Evolutionary conservation across 306 rosid species (phyloP).

Genomic region (Casuarina cunninghamiana): DNA sequence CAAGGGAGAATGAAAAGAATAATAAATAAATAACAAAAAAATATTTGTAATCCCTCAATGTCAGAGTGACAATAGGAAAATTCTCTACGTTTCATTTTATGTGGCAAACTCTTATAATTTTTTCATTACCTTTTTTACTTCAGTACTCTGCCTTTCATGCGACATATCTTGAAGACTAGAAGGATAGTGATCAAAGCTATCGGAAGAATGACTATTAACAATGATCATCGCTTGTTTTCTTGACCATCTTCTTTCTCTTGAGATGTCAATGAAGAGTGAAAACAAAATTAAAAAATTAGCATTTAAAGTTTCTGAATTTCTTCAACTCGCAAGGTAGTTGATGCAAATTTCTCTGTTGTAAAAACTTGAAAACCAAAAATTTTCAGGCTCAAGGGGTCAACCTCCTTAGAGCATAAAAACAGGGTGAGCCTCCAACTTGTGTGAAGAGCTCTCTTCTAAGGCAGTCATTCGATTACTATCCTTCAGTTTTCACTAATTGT

Average conservation of each 20-base stretch:
- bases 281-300: not conserved
- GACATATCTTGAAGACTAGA: constrained; percentile 7
- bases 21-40: not conserved
- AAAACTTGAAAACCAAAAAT: too few species aligned
- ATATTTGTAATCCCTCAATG: not conserved
- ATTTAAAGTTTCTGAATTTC: not conserved
- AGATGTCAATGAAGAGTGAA: constrained; percentile 17
- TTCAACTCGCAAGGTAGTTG: not conserved
- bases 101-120: not conserved
- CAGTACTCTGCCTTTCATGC: constrained; percentile 4
- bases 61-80: not conserved
- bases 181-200: constrained; percentile 12
- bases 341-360: not conserved
- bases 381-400: not conserved
- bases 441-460: not conserved
- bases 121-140: constrained; percentile 25
- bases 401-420: too few species aligned
- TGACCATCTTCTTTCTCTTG: constrained; percentile 21
- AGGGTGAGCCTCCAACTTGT: not conserved
- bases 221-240: constrained; percentile 4
- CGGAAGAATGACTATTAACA: constrained; percentile 24
- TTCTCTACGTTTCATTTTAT: not conserved
- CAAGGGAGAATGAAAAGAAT: not conserved
- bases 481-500: too few species aligned
- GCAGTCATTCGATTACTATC: too few species aligned